phyloP scores from a whole-genome alignment of 2,329 filamentous ascomycete genomes.

The Whalleya microplaca region DNA sequence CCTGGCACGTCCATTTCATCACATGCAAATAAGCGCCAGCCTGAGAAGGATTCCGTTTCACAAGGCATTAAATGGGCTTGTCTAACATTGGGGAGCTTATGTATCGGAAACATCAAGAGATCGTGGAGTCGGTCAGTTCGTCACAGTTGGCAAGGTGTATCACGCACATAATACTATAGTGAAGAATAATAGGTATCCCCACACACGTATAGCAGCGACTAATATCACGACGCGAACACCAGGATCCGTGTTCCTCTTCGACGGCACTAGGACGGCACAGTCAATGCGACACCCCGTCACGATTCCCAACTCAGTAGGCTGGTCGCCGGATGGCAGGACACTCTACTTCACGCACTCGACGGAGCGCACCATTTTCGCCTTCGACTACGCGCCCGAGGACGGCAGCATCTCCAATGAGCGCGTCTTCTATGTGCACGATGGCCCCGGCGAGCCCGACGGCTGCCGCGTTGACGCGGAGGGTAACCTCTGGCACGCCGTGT shows the following conservation, averaged over 20 bases:
- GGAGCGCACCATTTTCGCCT: conserved; percentile 70
- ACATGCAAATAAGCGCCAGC: no score
- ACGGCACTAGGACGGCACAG: conserved; percentile 58
- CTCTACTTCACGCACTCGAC: conserved; percentile 86
- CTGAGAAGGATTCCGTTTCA: no score
- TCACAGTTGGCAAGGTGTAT: no score
- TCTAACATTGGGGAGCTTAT: no score
- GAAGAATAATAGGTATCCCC: not conserved
- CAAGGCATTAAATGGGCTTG: no score
- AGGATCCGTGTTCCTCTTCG: conserved; percentile 77
- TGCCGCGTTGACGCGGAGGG: conserved; percentile 83
- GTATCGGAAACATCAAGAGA: no score
- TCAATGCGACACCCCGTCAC: conserved; percentile 64
- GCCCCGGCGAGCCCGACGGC: conserved; percentile 75
- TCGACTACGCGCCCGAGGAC: conserved; percentile 67
- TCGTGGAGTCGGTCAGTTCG: no score
- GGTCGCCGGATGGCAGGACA: conserved; percentile 72
- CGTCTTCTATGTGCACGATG: conserved; percentile 72
- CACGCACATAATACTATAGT: no score
- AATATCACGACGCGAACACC: conserved; percentile 8
- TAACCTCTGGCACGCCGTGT: conserved; percentile 89
- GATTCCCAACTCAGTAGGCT: conserved; percentile 85
- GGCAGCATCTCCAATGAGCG: conserved; percentile 71
- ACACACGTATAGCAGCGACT: no score
- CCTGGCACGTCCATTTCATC: no score